Evolutionary conservation across 1,284 basidiomycete genomes (phyloP).

Genomic region (Boletus semigastroideus): DNA sequence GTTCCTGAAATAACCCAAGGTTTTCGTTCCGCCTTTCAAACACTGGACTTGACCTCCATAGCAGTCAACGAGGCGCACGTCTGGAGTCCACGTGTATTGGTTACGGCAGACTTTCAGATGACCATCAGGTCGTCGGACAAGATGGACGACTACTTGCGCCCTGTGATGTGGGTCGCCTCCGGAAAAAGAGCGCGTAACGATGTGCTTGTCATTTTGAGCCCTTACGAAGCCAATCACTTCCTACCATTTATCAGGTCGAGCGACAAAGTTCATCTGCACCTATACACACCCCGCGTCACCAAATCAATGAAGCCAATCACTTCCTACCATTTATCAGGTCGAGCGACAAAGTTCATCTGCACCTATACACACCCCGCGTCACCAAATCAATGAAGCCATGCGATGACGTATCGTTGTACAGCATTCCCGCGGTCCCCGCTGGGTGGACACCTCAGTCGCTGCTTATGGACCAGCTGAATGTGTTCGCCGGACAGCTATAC

Average conservation of each 20-base stretch:
- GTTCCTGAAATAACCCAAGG: not conserved
- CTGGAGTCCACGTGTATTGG: conserved; percentile 27
- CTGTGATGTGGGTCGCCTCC: conserved; percentile 47
- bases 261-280: conserved; percentile 38
- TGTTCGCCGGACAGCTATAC: conserved; percentile 38
- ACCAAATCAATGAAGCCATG: conserved; percentile 37
- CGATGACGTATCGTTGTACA: conserved; percentile 40
- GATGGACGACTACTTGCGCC: conserved; percentile 37
- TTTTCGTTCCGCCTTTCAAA: conserved; percentile 15
- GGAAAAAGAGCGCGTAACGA: not conserved
- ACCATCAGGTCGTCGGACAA: conserved; percentile 1
- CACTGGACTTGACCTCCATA: conserved; percentile 13
- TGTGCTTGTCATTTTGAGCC: conserved; percentile 43
- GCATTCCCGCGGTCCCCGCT: conserved; percentile 27
- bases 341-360: conserved; percentile 37
- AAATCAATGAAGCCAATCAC: conserved; percentile 36
- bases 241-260: conserved; percentile 38
- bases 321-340: no score
- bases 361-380: conserved; percentile 43
- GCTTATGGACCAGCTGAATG: conserved; percentile 34
- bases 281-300: conserved; percentile 42
- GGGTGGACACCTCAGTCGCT: conserved; percentile 18
- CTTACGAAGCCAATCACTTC: conserved; percentile 45
- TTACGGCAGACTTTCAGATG: conserved; percentile 33
- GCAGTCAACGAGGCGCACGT: conserved; percentile 2